phyloP scores from a whole-genome alignment of 768 basidiomycete species.

The Lactifluus echinatus region DNA sequence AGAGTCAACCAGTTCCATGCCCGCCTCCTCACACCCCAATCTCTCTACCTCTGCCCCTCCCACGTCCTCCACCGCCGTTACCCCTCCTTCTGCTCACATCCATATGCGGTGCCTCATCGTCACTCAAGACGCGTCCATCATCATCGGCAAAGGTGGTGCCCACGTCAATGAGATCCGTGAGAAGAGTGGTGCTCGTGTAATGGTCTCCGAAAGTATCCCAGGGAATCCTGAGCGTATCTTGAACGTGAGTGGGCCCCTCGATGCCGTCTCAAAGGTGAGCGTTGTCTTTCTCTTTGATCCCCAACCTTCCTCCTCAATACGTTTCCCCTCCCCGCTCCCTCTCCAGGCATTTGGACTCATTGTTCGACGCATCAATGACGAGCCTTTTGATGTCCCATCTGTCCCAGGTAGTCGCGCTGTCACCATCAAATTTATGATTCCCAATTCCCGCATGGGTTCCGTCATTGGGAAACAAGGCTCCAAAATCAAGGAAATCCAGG shows the following conservation, averaged over 20 bases:
- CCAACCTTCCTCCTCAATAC: not conserved
- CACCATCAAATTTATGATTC: conserved; percentile 99
- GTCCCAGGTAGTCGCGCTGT: conserved; percentile 97
- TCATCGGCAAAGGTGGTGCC: conserved; percentile 91
- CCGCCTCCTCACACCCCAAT: conserved; percentile 27
- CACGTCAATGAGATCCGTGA: conserved; percentile 99
- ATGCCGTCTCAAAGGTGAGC: conserved; percentile 95
- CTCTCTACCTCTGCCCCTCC: conserved; percentile 43
- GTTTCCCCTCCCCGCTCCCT: not conserved
- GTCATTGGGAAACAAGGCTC: conserved; percentile 96
- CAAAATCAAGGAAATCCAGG: conserved; percentile 99
- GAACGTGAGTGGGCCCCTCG: conserved; percentile 91
- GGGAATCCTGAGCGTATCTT: conserved; percentile 99
- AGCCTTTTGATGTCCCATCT: conserved; percentile 95
- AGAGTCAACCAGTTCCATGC: conserved; percentile 30
- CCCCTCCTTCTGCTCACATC: conserved; percentile 73
- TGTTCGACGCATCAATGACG: conserved; percentile 97
- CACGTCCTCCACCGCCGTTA: conserved; percentile 37
- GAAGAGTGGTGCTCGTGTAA: conserved; percentile 92
- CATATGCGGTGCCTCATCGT: conserved; percentile 98
- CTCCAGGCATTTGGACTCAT: conserved; percentile 93
- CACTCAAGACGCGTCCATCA: conserved; percentile 98
- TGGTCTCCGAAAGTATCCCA: conserved; percentile 97
- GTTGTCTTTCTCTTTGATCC: conserved; percentile 4
- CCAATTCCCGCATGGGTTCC: conserved; percentile 98